Evolutionary conservation across 495 filamentous ascomycete genomes (phyloP).

Genomic region (Neurospora pannonica): DNA sequence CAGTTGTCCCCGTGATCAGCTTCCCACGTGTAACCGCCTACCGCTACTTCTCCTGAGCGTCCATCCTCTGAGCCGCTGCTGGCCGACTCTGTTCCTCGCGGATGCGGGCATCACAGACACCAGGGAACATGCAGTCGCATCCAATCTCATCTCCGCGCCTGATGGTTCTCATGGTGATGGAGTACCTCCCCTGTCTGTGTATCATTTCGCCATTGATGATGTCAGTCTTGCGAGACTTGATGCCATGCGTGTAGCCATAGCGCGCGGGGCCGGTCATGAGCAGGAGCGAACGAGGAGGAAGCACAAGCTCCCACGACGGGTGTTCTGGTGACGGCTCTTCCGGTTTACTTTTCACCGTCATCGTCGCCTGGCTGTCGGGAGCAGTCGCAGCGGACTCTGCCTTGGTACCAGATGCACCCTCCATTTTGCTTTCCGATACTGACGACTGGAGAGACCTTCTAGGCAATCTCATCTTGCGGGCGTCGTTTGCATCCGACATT

Average conservation of each 20-base stretch:
- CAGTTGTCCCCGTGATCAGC: not conserved
- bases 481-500: slow-evolving; percentile 20
- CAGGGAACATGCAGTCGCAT: slow-evolving; percentile 18
- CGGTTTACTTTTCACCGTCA: not conserved
- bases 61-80: not conserved
- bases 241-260: slow-evolving; percentile 24
- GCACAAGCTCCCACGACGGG: slow-evolving; percentile 16
- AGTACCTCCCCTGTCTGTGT: slow-evolving; percentile 17
- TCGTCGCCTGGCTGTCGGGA: not conserved
- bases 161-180: slow-evolving; percentile 21
- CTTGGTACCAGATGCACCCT: not conserved
- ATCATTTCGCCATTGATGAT: slow-evolving; percentile 13
- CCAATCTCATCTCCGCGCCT: slow-evolving; percentile 12
- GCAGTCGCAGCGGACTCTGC: not conserved
- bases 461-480: slow-evolving; percentile 21
- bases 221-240: slow-evolving; percentile 21
- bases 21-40: not conserved
- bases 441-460: slow-evolving; percentile 14
- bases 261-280: slow-evolving; percentile 21
- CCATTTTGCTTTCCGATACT: not conserved
- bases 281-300: slow-evolving; percentile 19
- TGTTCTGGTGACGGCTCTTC: slow-evolving; percentile 1
- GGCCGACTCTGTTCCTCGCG: slow-evolving; percentile 12
- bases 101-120: slow-evolving; percentile 23
- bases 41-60: not conserved